Percentiles rank a stretch among this genome's conserved stretches.
Conservation (phyloP, 306 rosid species). For the Benincasa hispida region DNA sequence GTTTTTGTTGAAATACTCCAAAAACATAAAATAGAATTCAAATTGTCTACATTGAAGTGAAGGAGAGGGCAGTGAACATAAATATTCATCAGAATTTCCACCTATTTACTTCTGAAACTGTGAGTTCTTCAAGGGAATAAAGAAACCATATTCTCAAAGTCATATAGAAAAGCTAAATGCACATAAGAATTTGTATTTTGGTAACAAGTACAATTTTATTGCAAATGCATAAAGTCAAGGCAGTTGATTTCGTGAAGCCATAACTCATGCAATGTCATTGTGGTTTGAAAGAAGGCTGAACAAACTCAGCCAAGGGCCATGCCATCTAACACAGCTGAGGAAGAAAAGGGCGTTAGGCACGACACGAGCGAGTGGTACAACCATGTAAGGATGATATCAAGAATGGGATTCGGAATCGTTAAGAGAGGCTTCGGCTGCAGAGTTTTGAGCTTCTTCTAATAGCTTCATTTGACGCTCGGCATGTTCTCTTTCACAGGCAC, state of each 20-base stretch:
- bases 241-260: not conserved
- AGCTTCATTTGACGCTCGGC: constrained; percentile 82
- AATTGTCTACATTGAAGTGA: no score
- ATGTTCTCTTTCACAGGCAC: constrained; percentile 77
- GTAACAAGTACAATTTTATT: not conserved
- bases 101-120: not conserved
- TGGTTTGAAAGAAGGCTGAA: not conserved
- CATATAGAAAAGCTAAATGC: not conserved
- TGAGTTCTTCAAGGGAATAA: not conserved
- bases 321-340: not conserved
- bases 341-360: not conserved
- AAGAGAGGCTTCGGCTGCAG: constrained; percentile 27
- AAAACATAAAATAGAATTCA: no score
- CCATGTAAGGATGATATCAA: not conserved
- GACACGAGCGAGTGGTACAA: not conserved
- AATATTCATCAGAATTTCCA: not conserved
- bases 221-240: not conserved
- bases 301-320: not conserved
- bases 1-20: no score
- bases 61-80: not conserved
- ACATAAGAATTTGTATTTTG: not conserved
- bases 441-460: constrained; percentile 43
- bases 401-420: constrained; percentile 26
- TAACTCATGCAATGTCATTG: not conserved
- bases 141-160: not conserved